Base-by-base conservation (phyloP, 768 basidiomycete genomes). In the Xanthoconium purpureum region DNA sequence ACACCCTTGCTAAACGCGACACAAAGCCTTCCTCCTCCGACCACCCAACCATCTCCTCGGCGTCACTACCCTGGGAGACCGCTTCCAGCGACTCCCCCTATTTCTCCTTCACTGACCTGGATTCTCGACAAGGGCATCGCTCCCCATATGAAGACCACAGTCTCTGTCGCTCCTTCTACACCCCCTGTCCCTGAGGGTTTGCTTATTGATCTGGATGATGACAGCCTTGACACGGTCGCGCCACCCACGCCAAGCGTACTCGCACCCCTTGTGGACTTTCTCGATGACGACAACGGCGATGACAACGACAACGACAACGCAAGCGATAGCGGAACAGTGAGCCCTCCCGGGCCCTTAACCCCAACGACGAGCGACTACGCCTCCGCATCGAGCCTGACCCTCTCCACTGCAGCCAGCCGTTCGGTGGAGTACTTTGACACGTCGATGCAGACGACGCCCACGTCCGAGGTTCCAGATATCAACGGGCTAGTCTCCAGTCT, bases 401-500 rank as follows among this genome's bases (percentile, higher is more conserved):
- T 71, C 18, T 64, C 66, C 18, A 67, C 65, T 1, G 44, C 58
- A 0, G 58, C 58, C 29, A 68, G 61, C 12, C 56, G 62, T 30
- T 68, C 68, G 0, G 66, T 67, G 5, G 66, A 68, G 52, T 68
- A 51, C 54, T 68, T 68, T 58, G 60, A 67, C 18, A 60, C 68
- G 24, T 61, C 69, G 38, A 60, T 61, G 62, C 64, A 64, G 50
- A 71, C 69, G 32, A 72, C 75, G 6, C 69, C 66, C 29, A 63
- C 55, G 57, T 66, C 63, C 12, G 66, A 66, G 35, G 69, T 79
- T 55, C 84, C 87, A 17, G 87, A 89, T 63, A 74, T 91, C 49
- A 85, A 85, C 64, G 69, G 85, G 12, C 72, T 89, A 24, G 77
- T 84, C 15, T 78, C 85, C 28, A 76, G 77, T 20, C 66, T 88